phyloP scores from a whole-genome alignment of 345 rosid species.

The Linum lewisii region DNA sequence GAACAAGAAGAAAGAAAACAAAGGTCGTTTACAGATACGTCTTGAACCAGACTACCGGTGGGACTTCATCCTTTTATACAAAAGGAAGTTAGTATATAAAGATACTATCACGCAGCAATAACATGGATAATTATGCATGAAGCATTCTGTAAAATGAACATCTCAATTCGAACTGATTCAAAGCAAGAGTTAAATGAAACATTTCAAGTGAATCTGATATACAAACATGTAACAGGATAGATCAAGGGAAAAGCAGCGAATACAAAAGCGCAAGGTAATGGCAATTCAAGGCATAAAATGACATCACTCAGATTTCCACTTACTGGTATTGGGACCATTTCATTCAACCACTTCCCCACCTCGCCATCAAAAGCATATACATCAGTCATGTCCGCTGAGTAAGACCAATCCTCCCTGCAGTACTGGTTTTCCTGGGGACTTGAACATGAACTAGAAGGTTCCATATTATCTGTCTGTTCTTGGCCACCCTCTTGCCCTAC shows the following conservation, averaged over 20 bases:
- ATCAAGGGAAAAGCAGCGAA: too few species aligned
- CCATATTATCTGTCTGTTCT: slow-evolving; percentile 35
- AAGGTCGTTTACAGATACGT: too few species aligned
- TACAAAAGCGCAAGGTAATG: too few species aligned
- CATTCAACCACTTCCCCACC: slow-evolving; percentile 53
- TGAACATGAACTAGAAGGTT: slow-evolving; percentile 36
- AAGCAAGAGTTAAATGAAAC: neutral
- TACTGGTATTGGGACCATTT: slow-evolving; percentile 67
- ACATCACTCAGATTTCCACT: slow-evolving; percentile 18
- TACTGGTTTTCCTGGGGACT: slow-evolving; percentile 38
- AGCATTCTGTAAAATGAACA: neutral
- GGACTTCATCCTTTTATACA: too few species aligned
- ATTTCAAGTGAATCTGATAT: neutral
- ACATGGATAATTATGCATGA: too few species aligned
- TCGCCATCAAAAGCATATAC: slow-evolving; percentile 39
- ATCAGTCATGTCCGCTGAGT: slow-evolving; percentile 31
- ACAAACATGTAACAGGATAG: neutral
- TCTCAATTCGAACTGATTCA: neutral
- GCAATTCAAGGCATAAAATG: too few species aligned
- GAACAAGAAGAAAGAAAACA: too few species aligned
- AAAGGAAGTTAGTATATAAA: too few species aligned
- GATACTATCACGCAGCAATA: too few species aligned
- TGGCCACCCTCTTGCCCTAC: slow-evolving; percentile 28
- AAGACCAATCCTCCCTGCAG: slow-evolving; percentile 34
- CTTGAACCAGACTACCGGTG: too few species aligned